Evolutionary conservation across 2,329 filamentous ascomycete species (phyloP).

Genomic region (Akanthomyces uredinophilus): DNA sequence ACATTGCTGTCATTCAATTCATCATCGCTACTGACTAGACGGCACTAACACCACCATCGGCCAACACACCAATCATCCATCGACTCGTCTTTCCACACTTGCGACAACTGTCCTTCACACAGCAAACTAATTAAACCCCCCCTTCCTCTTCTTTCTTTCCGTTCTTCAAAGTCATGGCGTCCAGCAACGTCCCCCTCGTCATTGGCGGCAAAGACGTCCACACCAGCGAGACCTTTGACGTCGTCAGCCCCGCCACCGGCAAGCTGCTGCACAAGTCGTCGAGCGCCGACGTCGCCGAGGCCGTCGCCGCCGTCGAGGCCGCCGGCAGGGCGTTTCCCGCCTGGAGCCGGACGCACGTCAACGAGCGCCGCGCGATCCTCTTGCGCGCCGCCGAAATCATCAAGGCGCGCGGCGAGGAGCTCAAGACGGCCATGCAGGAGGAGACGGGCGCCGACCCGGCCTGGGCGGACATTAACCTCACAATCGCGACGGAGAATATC

Average conservation of each 20-base stretch:
- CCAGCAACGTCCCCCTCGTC: conserved; percentile 32
- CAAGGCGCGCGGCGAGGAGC: conserved; percentile 52
- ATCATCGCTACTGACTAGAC: not conserved
- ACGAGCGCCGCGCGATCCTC: conserved; percentile 62
- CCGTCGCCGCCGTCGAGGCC: conserved; percentile 44
- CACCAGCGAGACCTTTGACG: conserved; percentile 45
- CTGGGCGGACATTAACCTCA: conserved; percentile 40
- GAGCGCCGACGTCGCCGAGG: conserved; percentile 33
- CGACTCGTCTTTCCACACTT: too few species aligned
- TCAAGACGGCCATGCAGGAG: conserved; percentile 51
- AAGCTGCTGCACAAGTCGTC: conserved; percentile 39
- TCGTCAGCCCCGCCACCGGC: conserved; percentile 51
- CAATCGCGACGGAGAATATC: conserved; percentile 32
- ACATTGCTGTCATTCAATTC: not conserved
- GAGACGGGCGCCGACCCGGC: conserved; percentile 38
- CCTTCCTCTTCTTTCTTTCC: too few species aligned
- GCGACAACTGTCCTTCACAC: too few species aligned
- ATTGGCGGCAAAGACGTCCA: conserved; percentile 41
- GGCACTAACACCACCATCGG: too few species aligned
- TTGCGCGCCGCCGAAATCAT: conserved; percentile 64
- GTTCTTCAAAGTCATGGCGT: not conserved
- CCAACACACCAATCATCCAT: not conserved
- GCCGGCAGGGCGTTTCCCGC: conserved; percentile 63
- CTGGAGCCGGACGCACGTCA: conserved; percentile 61
- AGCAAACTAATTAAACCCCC: too few species aligned